Evolutionary conservation across 2,329 filamentous ascomycete species (phyloP), one percentile per base, ranked within the genome.

Genomic region (Fusarium tuaranense): DNA sequence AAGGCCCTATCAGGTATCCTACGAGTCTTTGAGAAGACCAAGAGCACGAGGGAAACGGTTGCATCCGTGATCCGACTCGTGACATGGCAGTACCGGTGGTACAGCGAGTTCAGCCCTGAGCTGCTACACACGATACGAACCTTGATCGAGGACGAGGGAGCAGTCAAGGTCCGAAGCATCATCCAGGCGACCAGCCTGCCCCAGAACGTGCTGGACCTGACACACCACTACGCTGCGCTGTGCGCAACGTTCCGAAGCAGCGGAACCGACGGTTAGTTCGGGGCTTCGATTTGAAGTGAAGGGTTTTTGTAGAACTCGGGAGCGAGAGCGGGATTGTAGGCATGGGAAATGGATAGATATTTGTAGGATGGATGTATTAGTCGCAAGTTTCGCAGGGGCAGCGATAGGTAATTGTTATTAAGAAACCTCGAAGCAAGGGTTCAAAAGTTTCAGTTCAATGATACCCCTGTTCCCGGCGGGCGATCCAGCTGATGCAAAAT

Each of bases 81-180:
- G 38, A 97, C 96, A 14, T 99, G 97, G 97, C 97, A 99, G 85
- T 99, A 98, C 85, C 90, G 97, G 77, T 99, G 97, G 97, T 99
- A 99, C 86, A 98, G 95, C 67, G 97, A 99, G 89, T 99, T 99
- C 85, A 98, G 95, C 20, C 97, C 97, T 1, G 92, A 95, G 74
- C 89, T 99, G 51, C 89, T 99, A 64, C 94, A 92, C 83, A 93
- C 94, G 4, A 94, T 98, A 79, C 92, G 97, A 72, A 95, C 94
- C 76, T 87, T 99, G 76, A 99, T 99, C 81, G 97, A 98, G 84
- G 95, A 98, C 76, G 97, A 99, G 84, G 97, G 97, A 68, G 96
- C 96, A 1, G 94, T 99, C 83, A 99, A 99, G 85, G 94, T 99
- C 65, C 91, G 97, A 80, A 98, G 95, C 83, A 98, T 99, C 80